Evolutionary conservation across 345 rosid species (phyloP).

Genomic region (Salix purpurea): DNA sequence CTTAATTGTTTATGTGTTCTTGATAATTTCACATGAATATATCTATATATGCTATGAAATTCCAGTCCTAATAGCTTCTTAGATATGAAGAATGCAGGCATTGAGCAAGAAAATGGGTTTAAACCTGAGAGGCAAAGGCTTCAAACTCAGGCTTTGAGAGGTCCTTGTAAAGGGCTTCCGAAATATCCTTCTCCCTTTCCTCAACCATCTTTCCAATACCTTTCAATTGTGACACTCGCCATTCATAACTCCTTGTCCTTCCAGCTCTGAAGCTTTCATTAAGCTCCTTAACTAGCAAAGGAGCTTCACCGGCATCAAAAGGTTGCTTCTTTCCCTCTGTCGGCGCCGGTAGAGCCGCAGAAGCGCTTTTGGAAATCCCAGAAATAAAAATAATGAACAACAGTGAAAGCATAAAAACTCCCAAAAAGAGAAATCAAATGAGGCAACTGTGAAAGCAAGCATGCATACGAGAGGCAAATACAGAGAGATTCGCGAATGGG

Average conservation of each 20-base stretch:
- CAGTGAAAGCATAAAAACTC: neutral
- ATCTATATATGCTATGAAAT: too few relatives aligned
- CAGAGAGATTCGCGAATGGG: neutral
- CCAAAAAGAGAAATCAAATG: neutral
- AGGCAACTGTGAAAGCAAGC: neutral
- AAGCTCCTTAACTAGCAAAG: conserved; percentile 44
- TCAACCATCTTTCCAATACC: conserved; percentile 54
- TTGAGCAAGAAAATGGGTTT: neutral
- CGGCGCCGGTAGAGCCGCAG: conserved; percentile 10
- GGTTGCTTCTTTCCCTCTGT: conserved; percentile 20
- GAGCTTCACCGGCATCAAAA: conserved; percentile 42
- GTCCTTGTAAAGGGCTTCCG: conserved; percentile 56
- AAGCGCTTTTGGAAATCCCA: conserved; percentile 18
- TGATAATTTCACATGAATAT: too few relatives aligned
- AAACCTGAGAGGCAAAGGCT: conserved; percentile 65
- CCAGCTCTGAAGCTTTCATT: conserved; percentile 48
- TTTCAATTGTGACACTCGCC: conserved; percentile 69
- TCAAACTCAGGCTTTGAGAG: conserved; percentile 69
- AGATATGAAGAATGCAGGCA: too few relatives aligned
- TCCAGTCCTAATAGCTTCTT: too few relatives aligned
- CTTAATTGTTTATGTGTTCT: too few relatives aligned
- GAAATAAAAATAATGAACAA: neutral
- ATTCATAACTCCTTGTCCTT: conserved; percentile 67
- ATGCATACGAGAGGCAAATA: neutral
- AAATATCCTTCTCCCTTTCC: conserved; percentile 56